Base-by-base conservation (phyloP, 2,329 filamentous ascomycete genomes). In the Pseudogymnoascus sp. region DNA sequence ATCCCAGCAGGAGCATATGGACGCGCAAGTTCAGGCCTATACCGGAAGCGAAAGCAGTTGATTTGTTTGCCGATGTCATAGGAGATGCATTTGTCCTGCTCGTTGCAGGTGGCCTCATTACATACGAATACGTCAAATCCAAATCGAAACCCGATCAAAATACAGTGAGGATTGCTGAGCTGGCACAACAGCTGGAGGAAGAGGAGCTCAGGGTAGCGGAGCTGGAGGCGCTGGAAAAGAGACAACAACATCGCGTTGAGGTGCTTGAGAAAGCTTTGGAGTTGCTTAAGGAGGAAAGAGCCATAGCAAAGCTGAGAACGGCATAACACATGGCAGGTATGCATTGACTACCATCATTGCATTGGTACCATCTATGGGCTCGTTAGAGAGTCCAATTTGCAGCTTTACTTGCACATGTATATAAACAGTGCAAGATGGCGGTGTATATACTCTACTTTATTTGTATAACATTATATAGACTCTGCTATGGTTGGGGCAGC, bases 11-110 rank as follows among this genome's bases (percentile, higher is more conserved):
- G 54, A 86, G 79, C 66, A 74, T 87, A 9, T 87, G 85, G 84
- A 79, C 70, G 63, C 80, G 84, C 63, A 84, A 82, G 68, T 87
- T 87, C 69, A 76, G 84, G 59, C 72, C 84, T 5, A 74, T 87
- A n/a, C 83, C 84, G 8, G 84, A 87, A 69, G 77, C 72, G 13
- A 87, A 87, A 72, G 84, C 84, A 7, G 84, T 87, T 9, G 84
- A 87, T 67, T 73, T 87, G 6, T 87, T 87, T 67, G 85, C 84
- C 41, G 84, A 87, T 68, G 84, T 87, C 13, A 74, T 84, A 58
- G 84, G 84, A 40, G 84, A 87, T 65, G 74, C 76, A 13, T 87
- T 87, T 68, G 86, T 87, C 63, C 76, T 87, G 17, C 69, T 78
- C 5, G 83, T 87, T 26, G 84, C 83, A 5, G 75, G 77, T 11